Base-by-base conservation (phyloP, 1,284 basidiomycete genomes). In the Xerocomus minutiporus region DNA sequence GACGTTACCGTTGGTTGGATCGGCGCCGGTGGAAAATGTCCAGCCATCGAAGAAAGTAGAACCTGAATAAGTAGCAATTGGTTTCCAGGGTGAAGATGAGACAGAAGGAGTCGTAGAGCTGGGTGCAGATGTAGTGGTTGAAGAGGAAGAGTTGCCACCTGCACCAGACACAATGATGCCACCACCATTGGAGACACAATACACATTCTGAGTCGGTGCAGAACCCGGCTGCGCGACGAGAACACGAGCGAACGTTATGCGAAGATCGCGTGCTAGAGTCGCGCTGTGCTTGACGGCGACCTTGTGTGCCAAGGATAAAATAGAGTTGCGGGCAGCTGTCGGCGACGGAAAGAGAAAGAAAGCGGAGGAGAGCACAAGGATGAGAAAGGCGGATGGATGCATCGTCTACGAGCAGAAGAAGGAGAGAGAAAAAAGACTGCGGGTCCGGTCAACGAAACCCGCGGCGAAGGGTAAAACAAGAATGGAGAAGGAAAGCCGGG, bases 1-100 rank as follows among this genome's bases (percentile, higher is more conserved):
- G 45, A 82, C 80, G 56, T 69, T 72, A 62, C 93, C 93, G 66
- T 89, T 74, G 0, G 92, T 97, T 1, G 93, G 90, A 73, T 96
- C 93, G 2, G 73, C 60, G 48, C 62, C 73, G 15, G 75, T 78
- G 71, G 80, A 91, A 70, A 93, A 95, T 59, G 79, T 66, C 87
- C 88, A 95, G 49, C 83, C 83, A 64, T 87, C 73, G 61, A 93
- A 95, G 74, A 94, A 95, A 43, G 73, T 74, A 47, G 71, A 72
- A 12, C 88, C 88, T 56, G 77, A 68, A 57, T 74, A 73, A 23
- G 61, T 59, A 41, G 73, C 62, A 20, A 67, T 63, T 32, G 73
- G 57, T 23, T 64, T 67, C 71, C 71, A 78, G 26, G 67, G 54
- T 5, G 73, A 73, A 31, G 68, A 52, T 7, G 62, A 20, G 26